These are phyloP conservation scores for Talaromyces sp. DNA, from an alignment of 2,329 filamentous ascomycete species.

Conservation along the genomic window DNA sequence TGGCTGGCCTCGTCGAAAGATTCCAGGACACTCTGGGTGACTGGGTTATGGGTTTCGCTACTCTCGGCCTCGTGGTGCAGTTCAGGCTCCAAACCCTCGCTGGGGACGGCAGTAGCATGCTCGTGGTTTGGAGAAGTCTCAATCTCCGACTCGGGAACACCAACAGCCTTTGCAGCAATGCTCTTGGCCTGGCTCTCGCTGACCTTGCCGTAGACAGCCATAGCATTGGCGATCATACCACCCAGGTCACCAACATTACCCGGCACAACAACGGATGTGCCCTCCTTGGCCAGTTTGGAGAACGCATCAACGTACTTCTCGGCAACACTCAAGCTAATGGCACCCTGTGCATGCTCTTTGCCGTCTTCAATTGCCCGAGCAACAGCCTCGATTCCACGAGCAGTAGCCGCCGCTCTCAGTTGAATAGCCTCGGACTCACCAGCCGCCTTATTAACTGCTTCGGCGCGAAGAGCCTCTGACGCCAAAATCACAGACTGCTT, in stretches of 20 bases:
- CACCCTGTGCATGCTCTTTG: slow-evolving; percentile 74
- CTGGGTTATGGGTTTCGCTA: background rate
- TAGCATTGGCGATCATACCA: slow-evolving; percentile 93
- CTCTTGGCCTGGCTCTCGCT: slow-evolving; percentile 74
- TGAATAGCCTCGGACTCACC: slow-evolving; percentile 95
- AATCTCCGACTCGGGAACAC: slow-evolving; percentile 25
- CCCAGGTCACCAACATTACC: slow-evolving; percentile 96
- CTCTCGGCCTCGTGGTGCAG: slow-evolving; percentile 12
- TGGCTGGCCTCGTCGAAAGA: slow-evolving; percentile 1
- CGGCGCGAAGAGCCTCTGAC: slow-evolving; percentile 84
- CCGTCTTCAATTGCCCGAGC: slow-evolving; percentile 74
- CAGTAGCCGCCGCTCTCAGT: slow-evolving; percentile 82
- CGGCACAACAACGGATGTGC: slow-evolving; percentile 91
- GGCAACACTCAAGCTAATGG: slow-evolving; percentile 83
- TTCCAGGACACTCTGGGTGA: background rate
- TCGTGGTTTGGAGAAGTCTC: slow-evolving; percentile 16
- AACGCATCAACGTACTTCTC: slow-evolving; percentile 99
- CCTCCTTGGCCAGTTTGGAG: slow-evolving; percentile 87
- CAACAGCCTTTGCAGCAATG: slow-evolving; percentile 50
- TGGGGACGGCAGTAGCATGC: slow-evolving; percentile 23
- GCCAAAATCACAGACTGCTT: slow-evolving; percentile 97
- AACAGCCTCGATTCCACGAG: slow-evolving; percentile 83
- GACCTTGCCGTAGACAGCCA: slow-evolving; percentile 95
- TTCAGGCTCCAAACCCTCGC: background rate
- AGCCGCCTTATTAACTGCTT: slow-evolving; percentile 88